A percentile compares a stretch with the other conserved stretches of the same genome.
phyloP scores from a whole-genome alignment of 176 grass and related monocot genomes.

The Cymbopogon citratus region DNA sequence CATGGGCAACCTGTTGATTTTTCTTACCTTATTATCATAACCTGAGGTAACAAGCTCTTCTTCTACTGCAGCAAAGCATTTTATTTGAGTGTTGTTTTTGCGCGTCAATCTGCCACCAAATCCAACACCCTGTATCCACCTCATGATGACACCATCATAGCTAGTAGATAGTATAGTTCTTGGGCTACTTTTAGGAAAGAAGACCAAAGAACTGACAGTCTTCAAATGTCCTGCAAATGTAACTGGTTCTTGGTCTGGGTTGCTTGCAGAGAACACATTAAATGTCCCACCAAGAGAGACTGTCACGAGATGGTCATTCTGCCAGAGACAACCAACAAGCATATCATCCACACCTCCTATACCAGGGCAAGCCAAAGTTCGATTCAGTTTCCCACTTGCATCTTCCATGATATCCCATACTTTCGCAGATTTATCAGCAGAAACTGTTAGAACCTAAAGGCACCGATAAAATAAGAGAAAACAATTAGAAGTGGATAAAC shows the following conservation, averaged over 20 bases:
- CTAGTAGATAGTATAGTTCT: constrained; percentile 77
- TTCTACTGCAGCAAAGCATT: constrained; percentile 80
- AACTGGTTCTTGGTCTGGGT: constrained; percentile 60
- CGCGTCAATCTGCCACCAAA: constrained; percentile 74
- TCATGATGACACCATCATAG: constrained; percentile 91
- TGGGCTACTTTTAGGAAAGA: constrained; percentile 49
- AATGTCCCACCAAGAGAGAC: constrained; percentile 92
- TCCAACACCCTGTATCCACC: constrained; percentile 80
- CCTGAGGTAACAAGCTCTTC: constrained; percentile 81
- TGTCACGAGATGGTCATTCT: constrained; percentile 83
- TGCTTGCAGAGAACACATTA: constrained; percentile 64
- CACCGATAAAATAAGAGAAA: background rate
- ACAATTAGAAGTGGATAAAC: constrained; percentile 15
- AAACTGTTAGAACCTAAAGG: constrained; percentile 86
- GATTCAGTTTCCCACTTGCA: constrained; percentile 65
- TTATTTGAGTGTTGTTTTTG: constrained; percentile 86
- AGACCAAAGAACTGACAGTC: constrained; percentile 58
- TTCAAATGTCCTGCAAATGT: constrained; percentile 97
- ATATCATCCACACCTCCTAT: constrained; percentile 93
- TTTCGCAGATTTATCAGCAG: constrained; percentile 98
- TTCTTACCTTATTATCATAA: constrained; percentile 91
- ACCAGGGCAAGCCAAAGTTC: constrained; percentile 65
- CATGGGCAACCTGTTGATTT: background rate
- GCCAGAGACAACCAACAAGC: constrained; percentile 96
- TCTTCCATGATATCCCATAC: constrained; percentile 91